Base-by-base conservation (phyloP, 1,284 basidiomycete genomes). In the Phlebopus sp. region DNA sequence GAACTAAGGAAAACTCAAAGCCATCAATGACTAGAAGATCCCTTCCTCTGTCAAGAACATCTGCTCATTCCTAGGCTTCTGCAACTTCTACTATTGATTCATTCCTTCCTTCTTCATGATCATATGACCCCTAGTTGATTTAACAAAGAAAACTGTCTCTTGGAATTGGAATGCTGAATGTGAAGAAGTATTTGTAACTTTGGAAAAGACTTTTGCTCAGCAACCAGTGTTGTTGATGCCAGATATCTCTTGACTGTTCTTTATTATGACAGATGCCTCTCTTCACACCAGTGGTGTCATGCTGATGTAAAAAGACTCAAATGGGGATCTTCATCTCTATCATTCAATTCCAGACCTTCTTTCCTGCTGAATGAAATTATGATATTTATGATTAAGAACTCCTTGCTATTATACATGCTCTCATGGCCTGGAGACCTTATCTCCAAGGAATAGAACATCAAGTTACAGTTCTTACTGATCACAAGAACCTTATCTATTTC, bases 371-470 rank as follows among this genome's bases (percentile, higher is more conserved):
- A 59, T 40, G 58, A 7, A 78, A 78, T 51, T 79, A 77, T 55
- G 62, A 70, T 18, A 71, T 74, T 30, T 68, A 76, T 52, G 70
- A 81, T 53, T 63, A 69, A 48, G 77, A 81, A 61, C 44, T 81
- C 14, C 36, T 77, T 0, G 70, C 70, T 0, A 70, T 78, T n/a
- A 64, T 76, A 2, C 15, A 57, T 17, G 56, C 69, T 0, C 51
- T 77, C 1, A 49, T 67, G 19, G 55, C 66, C 40, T 79, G 71
- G 75, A 37, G 63, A 21, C 67, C 73, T 35, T 72, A 69, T 48
- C 50, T 71, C 0, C 42, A 63, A 52, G 71, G 71, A n/a, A n/a
- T n/a, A n/a, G n/a, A n/a, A n/a, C n/a, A n/a, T n/a, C n/a, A n/a
- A n/a, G n/a, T n/a, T n/a, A n/a, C n/a, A n/a, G n/a, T n/a, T n/a